phyloP scores from a whole-genome alignment of 164 flowering plant genomes.

The Brasenia schreberi region DNA sequence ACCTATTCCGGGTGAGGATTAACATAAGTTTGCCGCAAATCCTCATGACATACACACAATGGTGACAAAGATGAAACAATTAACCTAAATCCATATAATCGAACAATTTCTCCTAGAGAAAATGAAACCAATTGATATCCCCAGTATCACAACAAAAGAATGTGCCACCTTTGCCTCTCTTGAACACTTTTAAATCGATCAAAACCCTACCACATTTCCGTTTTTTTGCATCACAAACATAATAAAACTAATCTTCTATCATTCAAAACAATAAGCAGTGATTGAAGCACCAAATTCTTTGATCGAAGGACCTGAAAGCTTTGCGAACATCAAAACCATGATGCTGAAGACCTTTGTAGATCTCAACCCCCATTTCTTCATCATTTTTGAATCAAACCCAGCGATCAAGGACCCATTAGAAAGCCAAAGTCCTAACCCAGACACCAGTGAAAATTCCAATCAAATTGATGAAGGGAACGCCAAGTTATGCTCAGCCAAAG shows the following conservation, averaged over 20 bases:
- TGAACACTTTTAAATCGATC: not conserved
- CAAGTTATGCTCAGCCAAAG: slow-evolving; percentile 19
- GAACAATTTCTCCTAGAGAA: not conserved
- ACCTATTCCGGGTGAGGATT: no score
- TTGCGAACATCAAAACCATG: slow-evolving; percentile 17
- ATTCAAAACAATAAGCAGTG: not conserved
- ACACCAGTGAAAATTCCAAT: slow-evolving; percentile 17
- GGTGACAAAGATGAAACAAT: no score
- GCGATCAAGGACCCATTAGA: slow-evolving; percentile 16
- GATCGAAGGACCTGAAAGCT: slow-evolving; percentile 11
- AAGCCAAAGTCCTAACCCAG: slow-evolving; percentile 33
- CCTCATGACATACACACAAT: no score
- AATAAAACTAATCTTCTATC: not conserved
- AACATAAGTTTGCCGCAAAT: no score
- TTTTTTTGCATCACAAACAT: not conserved
- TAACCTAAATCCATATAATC: no score
- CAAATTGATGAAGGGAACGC: slow-evolving; percentile 18
- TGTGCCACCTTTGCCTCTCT: not conserved
- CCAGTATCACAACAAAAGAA: not conserved
- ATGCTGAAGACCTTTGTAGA: slow-evolving; percentile 19
- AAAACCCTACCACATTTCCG: not conserved
- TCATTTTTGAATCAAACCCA: not conserved
- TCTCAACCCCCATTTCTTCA: slow-evolving; percentile 17
- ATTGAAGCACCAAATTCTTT: slow-evolving; percentile 5
- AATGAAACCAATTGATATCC: not conserved